Evolutionary conservation across 2,329 filamentous ascomycete genomes (phyloP).

Genomic region (Cyphellophora attinorum): DNA sequence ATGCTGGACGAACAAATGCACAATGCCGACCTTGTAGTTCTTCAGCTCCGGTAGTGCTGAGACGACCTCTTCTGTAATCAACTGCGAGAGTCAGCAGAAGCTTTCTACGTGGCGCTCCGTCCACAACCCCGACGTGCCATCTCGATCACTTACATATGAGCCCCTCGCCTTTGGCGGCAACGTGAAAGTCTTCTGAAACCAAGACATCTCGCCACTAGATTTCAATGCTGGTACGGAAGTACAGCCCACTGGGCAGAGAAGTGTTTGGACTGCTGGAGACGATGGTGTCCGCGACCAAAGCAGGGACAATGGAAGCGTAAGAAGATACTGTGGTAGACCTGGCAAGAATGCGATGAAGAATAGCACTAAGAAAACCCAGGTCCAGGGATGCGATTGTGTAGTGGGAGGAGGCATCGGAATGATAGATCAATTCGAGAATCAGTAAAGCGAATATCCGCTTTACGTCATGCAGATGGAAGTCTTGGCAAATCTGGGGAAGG

Average conservation of each 20-base stretch:
- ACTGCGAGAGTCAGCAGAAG: too few species aligned
- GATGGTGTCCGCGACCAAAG: background rate
- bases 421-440: background rate
- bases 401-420: slow-evolving; percentile 11
- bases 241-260: slow-evolving; percentile 8
- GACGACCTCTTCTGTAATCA: slow-evolving; percentile 70
- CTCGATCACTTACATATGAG: too few species aligned
- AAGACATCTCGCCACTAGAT: slow-evolving; percentile 44
- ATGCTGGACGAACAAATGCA: slow-evolving; percentile 91
- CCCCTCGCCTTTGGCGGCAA: slow-evolving; percentile 70
- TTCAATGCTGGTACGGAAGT: slow-evolving; percentile 3
- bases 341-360: slow-evolving; percentile 14
- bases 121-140: too few species aligned
- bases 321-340: slow-evolving; percentile 14
- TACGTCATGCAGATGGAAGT: too few species aligned
- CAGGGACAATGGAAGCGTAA: slow-evolving; percentile 9
- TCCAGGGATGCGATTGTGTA: slow-evolving; percentile 12
- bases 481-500: too few species aligned
- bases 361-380: slow-evolving; percentile 10
- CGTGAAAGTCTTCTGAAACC: slow-evolving; percentile 76
- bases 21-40: slow-evolving; percentile 72
- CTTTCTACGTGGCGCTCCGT: too few species aligned
- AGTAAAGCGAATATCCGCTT: too few species aligned
- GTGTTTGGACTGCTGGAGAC: background rate
- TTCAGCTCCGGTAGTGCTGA: slow-evolving; percentile 67